These are phyloP conservation scores for Nicotiana otophora DNA, from an alignment of 257 asterid genomes.

Conservation along the genomic window DNA sequence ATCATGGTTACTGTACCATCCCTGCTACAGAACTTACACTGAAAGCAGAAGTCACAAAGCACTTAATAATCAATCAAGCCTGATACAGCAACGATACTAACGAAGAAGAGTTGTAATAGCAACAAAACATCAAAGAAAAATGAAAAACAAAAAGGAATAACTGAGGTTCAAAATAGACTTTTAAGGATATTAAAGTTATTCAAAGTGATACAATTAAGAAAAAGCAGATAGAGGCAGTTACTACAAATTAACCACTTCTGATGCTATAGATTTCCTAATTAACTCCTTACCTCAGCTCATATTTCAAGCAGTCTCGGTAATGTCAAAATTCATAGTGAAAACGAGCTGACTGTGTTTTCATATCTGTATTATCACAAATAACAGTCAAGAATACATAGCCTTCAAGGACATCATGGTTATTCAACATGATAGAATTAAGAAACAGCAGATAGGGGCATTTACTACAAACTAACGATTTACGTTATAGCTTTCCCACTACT, in stretches of 20 bases:
- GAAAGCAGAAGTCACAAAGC: conserved; percentile 6
- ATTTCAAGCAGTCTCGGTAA: background rate
- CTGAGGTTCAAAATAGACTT: background rate
- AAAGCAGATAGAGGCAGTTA: too few species aligned
- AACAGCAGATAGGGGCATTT: background rate
- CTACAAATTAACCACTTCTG: too few species aligned
- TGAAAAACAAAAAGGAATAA: background rate
- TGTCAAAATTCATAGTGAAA: background rate
- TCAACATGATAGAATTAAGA: background rate
- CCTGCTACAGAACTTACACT: conserved; percentile 92
- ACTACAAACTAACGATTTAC: background rate
- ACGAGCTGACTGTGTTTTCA: background rate
- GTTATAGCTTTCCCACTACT: background rate
- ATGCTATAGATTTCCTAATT: background rate
- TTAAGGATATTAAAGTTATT: too few species aligned
- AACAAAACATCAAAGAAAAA: background rate
- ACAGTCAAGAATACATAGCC: background rate
- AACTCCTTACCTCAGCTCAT: background rate
- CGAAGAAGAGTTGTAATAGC: background rate
- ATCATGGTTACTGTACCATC: conserved; percentile 79
- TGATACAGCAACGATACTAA: background rate
- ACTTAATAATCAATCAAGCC: background rate
- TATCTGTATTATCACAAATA: background rate
- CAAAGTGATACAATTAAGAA: too few species aligned
- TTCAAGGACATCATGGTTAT: background rate